phyloP scores from a whole-genome alignment of 441 rosid genomes.

The Macaranga tanarius region DNA sequence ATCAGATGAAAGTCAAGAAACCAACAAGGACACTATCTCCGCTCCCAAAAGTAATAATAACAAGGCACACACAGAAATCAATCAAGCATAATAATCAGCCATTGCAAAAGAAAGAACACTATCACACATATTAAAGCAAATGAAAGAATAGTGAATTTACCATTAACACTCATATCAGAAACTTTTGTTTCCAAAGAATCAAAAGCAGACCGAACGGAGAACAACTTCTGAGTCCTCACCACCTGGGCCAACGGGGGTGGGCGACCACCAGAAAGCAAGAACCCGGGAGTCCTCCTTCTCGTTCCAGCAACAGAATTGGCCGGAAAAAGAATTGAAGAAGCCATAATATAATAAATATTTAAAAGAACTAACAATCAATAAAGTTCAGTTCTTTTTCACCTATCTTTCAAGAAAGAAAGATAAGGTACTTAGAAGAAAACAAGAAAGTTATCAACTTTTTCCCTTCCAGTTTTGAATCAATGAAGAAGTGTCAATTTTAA shows the following conservation, averaged over 20 bases:
- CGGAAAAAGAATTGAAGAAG: conserved; percentile 72
- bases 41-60: background rate
- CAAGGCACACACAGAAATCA: background rate
- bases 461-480: background rate
- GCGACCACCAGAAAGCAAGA: conserved; percentile 19
- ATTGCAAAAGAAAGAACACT: background rate
- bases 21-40: background rate
- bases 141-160: conserved; percentile 34
- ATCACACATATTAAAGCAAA: background rate
- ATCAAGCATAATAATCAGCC: background rate
- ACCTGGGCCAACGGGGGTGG: conserved; percentile 39
- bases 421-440: background rate
- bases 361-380: background rate
- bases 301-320: conserved; percentile 52
- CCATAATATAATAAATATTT: conserved; percentile 37
- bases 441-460: background rate
- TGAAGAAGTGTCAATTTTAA: background rate
- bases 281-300: conserved; percentile 19
- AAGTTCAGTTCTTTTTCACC: background rate
- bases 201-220: conserved; percentile 56
- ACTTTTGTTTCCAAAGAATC: conserved; percentile 80
- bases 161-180: conserved; percentile 94
- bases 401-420: background rate
- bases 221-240: conserved; percentile 43
- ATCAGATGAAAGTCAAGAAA: background rate